Evolutionary conservation across 768 basidiomycete genomes (phyloP).

Genomic region (Kwoniella shandongensis): DNA sequence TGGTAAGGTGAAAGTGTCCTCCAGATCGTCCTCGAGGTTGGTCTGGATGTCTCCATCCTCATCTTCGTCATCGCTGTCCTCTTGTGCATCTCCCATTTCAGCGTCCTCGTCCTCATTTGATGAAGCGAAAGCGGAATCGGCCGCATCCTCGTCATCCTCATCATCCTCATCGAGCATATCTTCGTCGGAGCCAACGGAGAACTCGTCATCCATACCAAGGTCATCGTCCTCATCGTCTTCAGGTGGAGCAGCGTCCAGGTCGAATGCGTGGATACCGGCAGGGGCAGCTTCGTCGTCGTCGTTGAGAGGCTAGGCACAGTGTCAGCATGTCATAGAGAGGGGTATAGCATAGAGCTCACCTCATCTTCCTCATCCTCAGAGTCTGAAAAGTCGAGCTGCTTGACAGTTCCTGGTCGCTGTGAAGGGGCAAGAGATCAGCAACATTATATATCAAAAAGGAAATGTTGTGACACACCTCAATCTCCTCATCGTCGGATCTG

Average conservation of each 20-base stretch:
- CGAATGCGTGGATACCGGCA: slow-evolving; percentile 42
- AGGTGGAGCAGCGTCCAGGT: slow-evolving; percentile 45
- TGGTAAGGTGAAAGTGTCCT: slow-evolving; percentile 48
- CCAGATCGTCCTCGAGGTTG: slow-evolving; percentile 50
- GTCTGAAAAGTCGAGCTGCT: slow-evolving; percentile 47
- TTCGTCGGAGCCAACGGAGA: slow-evolving; percentile 27
- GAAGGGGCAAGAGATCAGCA: slow-evolving; percentile 10
- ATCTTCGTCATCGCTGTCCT: slow-evolving; percentile 34
- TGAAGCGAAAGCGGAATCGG: slow-evolving; percentile 47
- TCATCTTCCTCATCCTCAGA: slow-evolving; percentile 38
- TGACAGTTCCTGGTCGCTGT: slow-evolving; percentile 36
- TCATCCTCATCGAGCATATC: slow-evolving; percentile 37
- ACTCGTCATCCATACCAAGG: slow-evolving; percentile 34
- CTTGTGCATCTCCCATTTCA: slow-evolving; percentile 31
- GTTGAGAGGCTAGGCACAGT: slow-evolving; percentile 12
- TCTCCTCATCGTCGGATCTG: slow-evolving; percentile 31
- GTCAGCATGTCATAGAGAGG: neutral
- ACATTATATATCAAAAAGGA: too few species aligned
- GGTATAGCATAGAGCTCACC: slow-evolving; percentile 16
- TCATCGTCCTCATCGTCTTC: slow-evolving; percentile 33
- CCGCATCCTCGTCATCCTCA: slow-evolving; percentile 33
- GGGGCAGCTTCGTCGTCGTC: slow-evolving; percentile 39
- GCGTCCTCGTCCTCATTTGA: slow-evolving; percentile 46
- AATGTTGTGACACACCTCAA: slow-evolving; percentile 28
- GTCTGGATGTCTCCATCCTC: slow-evolving; percentile 46